Conservation (phyloP, 2,329 filamentous ascomycete genomes). For the Trichoderma sp. region DNA sequence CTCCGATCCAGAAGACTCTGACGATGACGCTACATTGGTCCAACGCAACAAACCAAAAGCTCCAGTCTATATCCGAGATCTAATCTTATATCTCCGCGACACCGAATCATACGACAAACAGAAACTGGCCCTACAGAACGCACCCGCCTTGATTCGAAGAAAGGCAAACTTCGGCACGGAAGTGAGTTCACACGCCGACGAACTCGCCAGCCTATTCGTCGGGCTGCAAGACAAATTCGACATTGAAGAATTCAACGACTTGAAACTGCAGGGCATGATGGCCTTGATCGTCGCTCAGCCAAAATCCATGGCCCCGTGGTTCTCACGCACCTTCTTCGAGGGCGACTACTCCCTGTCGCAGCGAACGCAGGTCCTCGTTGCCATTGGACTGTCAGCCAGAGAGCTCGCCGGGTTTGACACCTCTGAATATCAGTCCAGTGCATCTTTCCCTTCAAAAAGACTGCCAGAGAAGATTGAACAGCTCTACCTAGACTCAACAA, state of each 20-base stretch:
- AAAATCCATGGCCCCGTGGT: constrained; percentile 77
- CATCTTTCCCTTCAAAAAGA: constrained; percentile 76
- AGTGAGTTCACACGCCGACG: constrained; percentile 78
- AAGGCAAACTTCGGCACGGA: constrained; percentile 89
- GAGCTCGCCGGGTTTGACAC: constrained; percentile 79
- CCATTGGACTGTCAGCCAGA: constrained; percentile 77
- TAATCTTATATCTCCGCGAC: constrained; percentile 77
- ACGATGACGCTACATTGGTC: constrained; percentile 87
- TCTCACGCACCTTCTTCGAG: constrained; percentile 81
- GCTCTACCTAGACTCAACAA: constrained; percentile 57
- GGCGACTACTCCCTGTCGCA: constrained; percentile 90
- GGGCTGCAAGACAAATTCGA: constrained; percentile 86
- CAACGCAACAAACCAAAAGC: constrained; percentile 79
- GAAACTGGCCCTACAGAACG: constrained; percentile 74
- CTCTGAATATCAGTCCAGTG: constrained; percentile 51
- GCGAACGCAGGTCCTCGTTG: constrained; percentile 76
- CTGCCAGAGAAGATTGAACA: constrained; percentile 74
- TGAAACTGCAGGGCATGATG: constrained; percentile 78
- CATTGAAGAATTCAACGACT: constrained; percentile 72
- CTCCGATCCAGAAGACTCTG: constrained; percentile 86
- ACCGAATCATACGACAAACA: constrained; percentile 84
- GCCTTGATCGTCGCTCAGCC: constrained; percentile 78
- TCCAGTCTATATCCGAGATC: constrained; percentile 87
- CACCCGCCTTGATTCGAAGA: constrained; percentile 77
- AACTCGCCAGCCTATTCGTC: constrained; percentile 74